Conservation (phyloP, 2,329 filamentous ascomycete genomes). For the Cladosporium sp. region DNA sequence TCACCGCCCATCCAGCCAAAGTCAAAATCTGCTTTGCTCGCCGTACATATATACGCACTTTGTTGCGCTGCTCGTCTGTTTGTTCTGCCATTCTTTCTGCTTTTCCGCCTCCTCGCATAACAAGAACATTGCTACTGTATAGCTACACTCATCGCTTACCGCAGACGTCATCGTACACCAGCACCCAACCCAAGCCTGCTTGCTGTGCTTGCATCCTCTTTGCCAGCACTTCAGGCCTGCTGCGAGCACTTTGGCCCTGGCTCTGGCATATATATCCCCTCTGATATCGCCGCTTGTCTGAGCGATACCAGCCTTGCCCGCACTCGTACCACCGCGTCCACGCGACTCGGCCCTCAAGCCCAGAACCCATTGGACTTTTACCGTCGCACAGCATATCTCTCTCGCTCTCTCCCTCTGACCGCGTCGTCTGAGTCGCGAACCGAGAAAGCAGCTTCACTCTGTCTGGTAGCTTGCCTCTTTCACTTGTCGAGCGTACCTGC, state of each 20-base stretch:
- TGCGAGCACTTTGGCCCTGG: no score
- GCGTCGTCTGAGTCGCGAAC: background rate
- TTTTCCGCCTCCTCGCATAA: background rate
- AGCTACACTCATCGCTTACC: background rate
- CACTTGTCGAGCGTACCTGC: no score
- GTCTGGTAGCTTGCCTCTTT: no score
- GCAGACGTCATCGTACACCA: constrained; percentile 12
- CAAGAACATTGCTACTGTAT: no score
- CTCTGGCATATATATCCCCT: background rate
- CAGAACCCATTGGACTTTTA: background rate
- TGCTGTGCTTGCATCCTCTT: background rate
- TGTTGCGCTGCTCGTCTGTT: background rate
- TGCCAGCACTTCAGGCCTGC: background rate
- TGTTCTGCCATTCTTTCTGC: background rate
- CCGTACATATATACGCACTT: background rate
- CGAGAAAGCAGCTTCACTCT: background rate
- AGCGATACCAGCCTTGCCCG: constrained; percentile 1
- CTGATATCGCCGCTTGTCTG: constrained; percentile 1
- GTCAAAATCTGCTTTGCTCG: background rate
- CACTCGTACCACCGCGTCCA: background rate
- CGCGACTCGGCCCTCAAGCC: background rate
- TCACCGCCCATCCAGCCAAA: background rate
- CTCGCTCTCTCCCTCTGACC: background rate
- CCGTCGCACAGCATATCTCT: constrained; percentile 5
- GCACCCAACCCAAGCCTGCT: constrained; percentile 1